Conservation (phyloP, 306 rosid species). For the Cucurbita maxima region DNA sequence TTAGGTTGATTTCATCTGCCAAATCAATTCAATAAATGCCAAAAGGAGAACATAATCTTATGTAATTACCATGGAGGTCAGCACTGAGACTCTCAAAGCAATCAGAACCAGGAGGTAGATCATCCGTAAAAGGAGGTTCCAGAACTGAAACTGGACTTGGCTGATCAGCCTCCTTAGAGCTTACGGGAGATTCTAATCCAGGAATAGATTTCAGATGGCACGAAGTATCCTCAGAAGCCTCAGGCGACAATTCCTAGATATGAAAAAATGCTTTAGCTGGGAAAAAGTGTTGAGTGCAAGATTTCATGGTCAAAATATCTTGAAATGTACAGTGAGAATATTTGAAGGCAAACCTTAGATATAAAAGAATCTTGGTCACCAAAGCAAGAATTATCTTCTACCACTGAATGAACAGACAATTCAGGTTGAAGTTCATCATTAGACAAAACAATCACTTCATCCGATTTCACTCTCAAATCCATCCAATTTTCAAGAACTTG, state of each 20-base stretch:
- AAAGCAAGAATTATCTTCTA: conserved; percentile 9
- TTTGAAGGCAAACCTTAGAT: conserved; percentile 37
- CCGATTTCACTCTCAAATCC: conserved; percentile 12
- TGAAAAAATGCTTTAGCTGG: conserved; percentile 13
- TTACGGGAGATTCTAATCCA: conserved; percentile 36
- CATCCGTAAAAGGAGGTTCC: conserved; percentile 71
- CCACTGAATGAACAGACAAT: conserved; percentile 15
- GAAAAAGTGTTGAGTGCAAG: not conserved
- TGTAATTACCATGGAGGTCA: conserved; percentile 64
- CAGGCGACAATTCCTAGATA: conserved; percentile 40
- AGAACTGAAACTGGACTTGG: conserved; percentile 96
- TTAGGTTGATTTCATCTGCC: not conserved
- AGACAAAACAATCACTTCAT: conserved; percentile 12
- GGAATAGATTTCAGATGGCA: conserved; percentile 22
- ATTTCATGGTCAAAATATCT: not conserved
- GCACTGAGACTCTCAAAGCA: conserved; percentile 85
- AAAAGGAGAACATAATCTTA: not conserved
- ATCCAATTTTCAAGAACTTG: conserved; percentile 16
- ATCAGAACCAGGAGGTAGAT: conserved; percentile 67
- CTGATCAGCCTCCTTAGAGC: conserved; percentile 75
- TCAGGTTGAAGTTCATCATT: conserved; percentile 27
- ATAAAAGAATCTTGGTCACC: conserved; percentile 22
- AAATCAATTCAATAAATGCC: not conserved
- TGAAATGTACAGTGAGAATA: not conserved
- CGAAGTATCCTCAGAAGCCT: conserved; percentile 26